Percentiles rank a stretch among this genome's conserved stretches.
Conservation (phyloP, 805 yeast genomes). For the Lipomyces lipofer region DNA sequence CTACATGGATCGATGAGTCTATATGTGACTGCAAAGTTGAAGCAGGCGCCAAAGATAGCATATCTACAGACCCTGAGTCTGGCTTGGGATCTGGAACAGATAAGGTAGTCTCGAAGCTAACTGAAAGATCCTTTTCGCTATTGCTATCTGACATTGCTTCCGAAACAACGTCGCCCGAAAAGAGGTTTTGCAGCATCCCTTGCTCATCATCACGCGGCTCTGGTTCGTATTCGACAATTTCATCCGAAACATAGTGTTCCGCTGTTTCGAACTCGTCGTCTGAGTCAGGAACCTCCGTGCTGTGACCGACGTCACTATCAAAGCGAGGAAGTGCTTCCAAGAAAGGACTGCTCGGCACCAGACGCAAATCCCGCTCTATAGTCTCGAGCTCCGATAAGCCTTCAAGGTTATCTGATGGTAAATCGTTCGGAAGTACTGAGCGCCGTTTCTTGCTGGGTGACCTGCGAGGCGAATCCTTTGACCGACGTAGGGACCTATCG, state of each 20-base stretch:
- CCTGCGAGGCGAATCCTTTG: slow-evolving; percentile 18
- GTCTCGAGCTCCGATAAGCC: too few relatives aligned
- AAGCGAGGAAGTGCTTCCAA: too few relatives aligned
- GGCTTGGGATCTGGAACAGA: too few relatives aligned
- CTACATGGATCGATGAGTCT: background rate
- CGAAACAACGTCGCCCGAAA: background rate
- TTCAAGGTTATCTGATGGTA: too few relatives aligned
- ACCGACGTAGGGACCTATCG: background rate
- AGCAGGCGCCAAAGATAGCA: too few relatives aligned
- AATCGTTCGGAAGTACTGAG: background rate
- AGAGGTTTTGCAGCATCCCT: background rate
- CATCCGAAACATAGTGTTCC: slow-evolving; percentile 1
- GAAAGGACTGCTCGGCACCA: too few relatives aligned
- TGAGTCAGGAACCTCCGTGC: too few relatives aligned
- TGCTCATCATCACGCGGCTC: background rate
- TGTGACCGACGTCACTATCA: too few relatives aligned
- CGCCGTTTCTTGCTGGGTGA: slow-evolving; percentile 26
- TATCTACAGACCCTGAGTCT: too few relatives aligned
- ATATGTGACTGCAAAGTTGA: background rate
- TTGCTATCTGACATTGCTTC: background rate
- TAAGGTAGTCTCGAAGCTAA: background rate
- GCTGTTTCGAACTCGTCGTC: slow-evolving; percentile 7
- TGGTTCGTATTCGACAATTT: background rate
- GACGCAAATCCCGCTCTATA: too few relatives aligned
- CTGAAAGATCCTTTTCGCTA: background rate